Evolutionary conservation across 2,329 filamentous ascomycete species (phyloP).

Genomic region (Penicillium psychrosexuale): DNA sequence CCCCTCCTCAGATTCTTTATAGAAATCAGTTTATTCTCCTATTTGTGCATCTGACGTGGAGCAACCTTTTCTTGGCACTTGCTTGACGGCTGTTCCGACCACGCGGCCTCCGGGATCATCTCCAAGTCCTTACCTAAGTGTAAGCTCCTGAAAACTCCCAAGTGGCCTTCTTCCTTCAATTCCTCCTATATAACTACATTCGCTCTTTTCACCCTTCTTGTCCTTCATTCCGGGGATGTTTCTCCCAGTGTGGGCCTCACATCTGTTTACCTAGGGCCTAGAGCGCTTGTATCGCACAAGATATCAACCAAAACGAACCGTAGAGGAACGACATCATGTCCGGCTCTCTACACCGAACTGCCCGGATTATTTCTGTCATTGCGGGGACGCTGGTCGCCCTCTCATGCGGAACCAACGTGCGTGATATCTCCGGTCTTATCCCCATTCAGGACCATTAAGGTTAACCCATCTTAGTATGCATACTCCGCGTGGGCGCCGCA

Average conservation of each 20-base stretch:
- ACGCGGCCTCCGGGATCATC: constrained; percentile 3
- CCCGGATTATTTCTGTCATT: constrained; percentile 75
- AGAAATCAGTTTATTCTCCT: neutral
- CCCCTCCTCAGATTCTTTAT: neutral
- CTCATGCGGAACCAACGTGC: constrained; percentile 88
- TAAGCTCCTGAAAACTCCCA: constrained; percentile 3
- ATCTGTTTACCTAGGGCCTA: constrained; percentile 2
- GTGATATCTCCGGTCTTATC: constrained; percentile 11
- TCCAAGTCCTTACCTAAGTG: constrained; percentile 5
- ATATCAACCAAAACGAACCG: neutral
- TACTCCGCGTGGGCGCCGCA: constrained; percentile 98
- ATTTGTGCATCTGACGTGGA: constrained; percentile 3
- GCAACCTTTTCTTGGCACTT: constrained; percentile 2
- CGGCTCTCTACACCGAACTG: constrained; percentile 36
- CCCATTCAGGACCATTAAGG: neutral
- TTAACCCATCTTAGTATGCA: constrained; percentile 67
- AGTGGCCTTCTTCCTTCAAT: neutral
- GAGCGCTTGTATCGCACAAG: neutral
- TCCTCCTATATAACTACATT: constrained; percentile 3
- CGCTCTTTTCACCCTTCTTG: neutral
- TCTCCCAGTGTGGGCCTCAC: neutral
- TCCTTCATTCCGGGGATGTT: constrained; percentile 5
- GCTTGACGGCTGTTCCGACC: constrained; percentile 2
- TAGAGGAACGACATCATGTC: constrained; percentile 23
- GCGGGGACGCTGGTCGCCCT: constrained; percentile 82